Evolutionary conservation across 2,329 filamentous ascomycete genomes (phyloP).

Genomic region (Proliferodiscus dingleyae): DNA sequence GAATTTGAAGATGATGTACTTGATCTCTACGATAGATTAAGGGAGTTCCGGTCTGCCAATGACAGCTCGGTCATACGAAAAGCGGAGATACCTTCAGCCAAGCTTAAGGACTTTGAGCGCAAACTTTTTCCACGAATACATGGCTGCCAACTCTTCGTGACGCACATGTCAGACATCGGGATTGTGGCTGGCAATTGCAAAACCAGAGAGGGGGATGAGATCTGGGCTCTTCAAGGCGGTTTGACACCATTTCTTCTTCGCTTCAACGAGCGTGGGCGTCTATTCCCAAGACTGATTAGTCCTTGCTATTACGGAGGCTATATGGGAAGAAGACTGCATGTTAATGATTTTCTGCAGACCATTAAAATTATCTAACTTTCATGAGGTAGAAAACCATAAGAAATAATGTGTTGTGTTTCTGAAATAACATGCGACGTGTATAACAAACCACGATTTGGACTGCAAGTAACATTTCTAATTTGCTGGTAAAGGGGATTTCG

Average conservation of each 20-base stretch:
- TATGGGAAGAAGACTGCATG: too few species aligned
- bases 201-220: constrained; percentile 1
- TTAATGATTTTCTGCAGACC: too few species aligned
- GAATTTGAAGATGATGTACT: background rate
- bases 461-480: too few species aligned
- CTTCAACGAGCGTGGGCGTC: background rate
- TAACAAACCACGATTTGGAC: too few species aligned
- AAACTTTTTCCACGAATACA: constrained; percentile 1
- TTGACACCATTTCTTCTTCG: constrained; percentile 5
- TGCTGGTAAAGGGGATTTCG: too few species aligned
- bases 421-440: too few species aligned
- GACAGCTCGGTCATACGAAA: background rate
- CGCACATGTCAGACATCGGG: background rate
- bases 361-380: too few species aligned
- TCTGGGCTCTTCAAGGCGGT: constrained; percentile 1
- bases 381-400: too few species aligned
- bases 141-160: constrained; percentile 5
- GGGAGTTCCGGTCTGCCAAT: background rate
- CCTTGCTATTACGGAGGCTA: too few species aligned
- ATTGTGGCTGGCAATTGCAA: constrained; percentile 3
- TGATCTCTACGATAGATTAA: too few species aligned
- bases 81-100: background rate
- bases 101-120: constrained; percentile 1
- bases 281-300: too few species aligned
- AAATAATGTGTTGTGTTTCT: too few species aligned